Conservation (phyloP, 192 early-diverging fungal genomes). For the Dissophora globulifera region DNA sequence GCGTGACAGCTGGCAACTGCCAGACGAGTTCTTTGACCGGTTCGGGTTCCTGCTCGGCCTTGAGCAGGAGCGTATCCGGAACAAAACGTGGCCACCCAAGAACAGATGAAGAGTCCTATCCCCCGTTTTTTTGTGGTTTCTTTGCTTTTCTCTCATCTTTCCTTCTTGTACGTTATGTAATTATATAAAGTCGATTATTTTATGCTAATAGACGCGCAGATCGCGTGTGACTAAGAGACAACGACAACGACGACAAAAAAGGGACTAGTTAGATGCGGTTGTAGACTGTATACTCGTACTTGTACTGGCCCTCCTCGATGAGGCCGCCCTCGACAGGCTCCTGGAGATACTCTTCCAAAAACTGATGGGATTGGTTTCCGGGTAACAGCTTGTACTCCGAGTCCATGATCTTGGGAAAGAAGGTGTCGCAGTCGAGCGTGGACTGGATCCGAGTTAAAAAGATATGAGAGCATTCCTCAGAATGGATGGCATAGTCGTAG, state of each 20-base stretch:
- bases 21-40: conserved; percentile 49
- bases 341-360: conserved; percentile 28
- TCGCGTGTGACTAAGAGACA: not conserved
- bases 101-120: no score
- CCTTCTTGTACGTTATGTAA: no score
- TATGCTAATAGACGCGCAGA: not conserved
- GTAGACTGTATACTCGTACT: conserved; percentile 51
- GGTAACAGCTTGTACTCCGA: conserved; percentile 23
- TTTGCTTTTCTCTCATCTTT: not conserved
- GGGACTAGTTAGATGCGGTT: conserved; percentile 8
- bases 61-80: conserved; percentile 38
- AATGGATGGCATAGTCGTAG: conserved; percentile 75
- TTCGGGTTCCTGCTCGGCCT: conserved; percentile 38
- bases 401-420: conserved; percentile 73
- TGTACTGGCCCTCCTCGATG: conserved; percentile 31
- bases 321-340: conserved; percentile 39
- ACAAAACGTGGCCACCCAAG: conserved; percentile 42
- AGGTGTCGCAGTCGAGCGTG: conserved; percentile 79
- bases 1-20: conserved; percentile 50
- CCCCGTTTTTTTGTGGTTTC: not conserved
- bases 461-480: conserved; percentile 66
- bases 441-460: conserved; percentile 76
- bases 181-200: no score
- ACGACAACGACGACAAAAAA: not conserved
- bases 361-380: conserved; percentile 14